Base-by-base conservation (phyloP, 2,329 filamentous ascomycete species). In the Curvularia eragrostidis region DNA sequence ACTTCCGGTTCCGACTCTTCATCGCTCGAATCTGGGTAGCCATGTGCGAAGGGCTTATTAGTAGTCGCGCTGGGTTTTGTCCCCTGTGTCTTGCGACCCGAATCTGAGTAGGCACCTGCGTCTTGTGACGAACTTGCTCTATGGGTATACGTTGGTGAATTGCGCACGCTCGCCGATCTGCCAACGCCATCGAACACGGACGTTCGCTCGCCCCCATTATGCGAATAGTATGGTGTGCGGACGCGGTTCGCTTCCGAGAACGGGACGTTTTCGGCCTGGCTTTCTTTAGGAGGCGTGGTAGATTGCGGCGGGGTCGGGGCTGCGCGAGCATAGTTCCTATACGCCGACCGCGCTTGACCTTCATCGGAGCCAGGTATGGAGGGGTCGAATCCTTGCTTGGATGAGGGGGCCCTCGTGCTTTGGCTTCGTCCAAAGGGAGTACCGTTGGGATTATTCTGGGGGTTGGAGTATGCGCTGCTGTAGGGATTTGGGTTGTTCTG, bases 331-430 rank as follows among this genome's bases (percentile, higher is more conserved):
- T 74, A 73, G 58, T 69, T 71, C 41, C 74, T 70, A n/a, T 83
- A 80, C 2, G 82, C 82, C 12, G 81, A 82, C 56, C 81, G 80
- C 21, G 85, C 85, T 70, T 84, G 84, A 34, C 83, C 80, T 64
- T 88, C 85, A 66, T 88, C 85, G 34, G 81, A 84, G n/a, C 83
- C 84, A 30, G 84, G 80, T 6, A 80, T 80, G n/a, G 80, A 80
- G 19, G 86, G 85, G 54, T 86, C 83, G 67, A 87, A 88, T 4
- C 84, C 85, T 43, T 79, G 77, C 69, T 80, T 85, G 64, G 79
- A 82, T 64, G 80, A 84, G 36, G 83, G 83, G 3, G 80, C 77
- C 50, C 75, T 70, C 3, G 75, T 74, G 49, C 75, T 78, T 42
- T 75, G 72, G 48, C 71, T 79, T 19, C 78, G 75, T 19, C 70